Base-by-base conservation (phyloP, 441 rosid species). In the Adansonia grandidieri region DNA sequence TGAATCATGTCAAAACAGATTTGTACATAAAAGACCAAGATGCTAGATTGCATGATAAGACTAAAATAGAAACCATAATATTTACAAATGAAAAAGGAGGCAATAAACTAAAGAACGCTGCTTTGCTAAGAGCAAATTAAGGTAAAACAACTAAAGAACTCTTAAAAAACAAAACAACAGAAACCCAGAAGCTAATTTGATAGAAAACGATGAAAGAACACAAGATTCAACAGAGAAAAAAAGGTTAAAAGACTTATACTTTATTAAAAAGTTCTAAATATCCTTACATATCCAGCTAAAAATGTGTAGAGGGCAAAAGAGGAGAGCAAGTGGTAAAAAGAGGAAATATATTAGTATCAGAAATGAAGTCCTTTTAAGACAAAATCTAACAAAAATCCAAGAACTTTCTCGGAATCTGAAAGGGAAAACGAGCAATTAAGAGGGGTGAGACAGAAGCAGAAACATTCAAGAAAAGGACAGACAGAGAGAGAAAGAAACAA, bases 381-480 rank as follows among this genome's bases (percentile, higher is more conserved):
- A 32, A 71, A 77, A 77, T 47, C 71, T 60, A 17, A 60, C 20
- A 74, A 51, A 56, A 24, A 77, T 45, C 71, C 17, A 40, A 24
- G 70, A 66, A 62, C 6, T 77, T 9, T 63, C 73, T 6, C 4
- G 57, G 68, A 81, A 62, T 76, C 56, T 24, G 50, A 63, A 17
- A 5, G 51, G 62, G 74, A 81, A 76, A 71, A 10, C 2, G 6
- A 73, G 45, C 10, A 69, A 51, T 42, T 64, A 32, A 50, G 61
- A 14, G 45, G 54, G 9, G 37, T 13, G 1, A 15, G 67, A 62
- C 14, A 63, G 67, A 44, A 53, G 72, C 62, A 66, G 42, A 73
- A 74, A 53, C 71, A 65, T 60, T n/a, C 22, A 66, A 72, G 74
- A 78, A 70, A 71, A 50, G 20, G 86, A 86, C 78, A 32, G 82